phyloP scores from a whole-genome alignment of 2,329 filamentous ascomycete species.

The Cladophialophora yegresii region DNA sequence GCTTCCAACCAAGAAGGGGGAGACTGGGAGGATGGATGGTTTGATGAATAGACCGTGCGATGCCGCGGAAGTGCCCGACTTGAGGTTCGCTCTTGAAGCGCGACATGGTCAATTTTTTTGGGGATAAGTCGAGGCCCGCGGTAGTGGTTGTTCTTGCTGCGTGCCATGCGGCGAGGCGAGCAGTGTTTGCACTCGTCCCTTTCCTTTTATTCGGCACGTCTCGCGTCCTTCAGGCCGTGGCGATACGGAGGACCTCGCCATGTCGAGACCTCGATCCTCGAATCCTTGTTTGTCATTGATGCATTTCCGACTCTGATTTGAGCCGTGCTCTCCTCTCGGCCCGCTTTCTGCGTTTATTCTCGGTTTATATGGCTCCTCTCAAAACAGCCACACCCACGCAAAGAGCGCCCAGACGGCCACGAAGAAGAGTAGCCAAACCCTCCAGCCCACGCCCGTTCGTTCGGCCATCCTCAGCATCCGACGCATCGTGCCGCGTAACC shows the following conservation, averaged over 20 bases:
- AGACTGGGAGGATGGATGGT: not conserved
- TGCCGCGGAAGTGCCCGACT: not conserved
- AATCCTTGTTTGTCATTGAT: not conserved
- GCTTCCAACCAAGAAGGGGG: not conserved
- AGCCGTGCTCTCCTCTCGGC: not conserved
- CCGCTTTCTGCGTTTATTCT: not conserved
- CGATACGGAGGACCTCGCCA: not conserved
- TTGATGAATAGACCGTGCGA: not conserved
- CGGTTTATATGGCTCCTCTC: slow-evolving; percentile 35
- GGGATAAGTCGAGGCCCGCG: not conserved
- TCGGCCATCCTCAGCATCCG: slow-evolving; percentile 96
- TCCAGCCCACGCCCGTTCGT: slow-evolving; percentile 93
- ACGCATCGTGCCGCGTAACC: slow-evolving; percentile 90
- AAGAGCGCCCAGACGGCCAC: slow-evolving; percentile 79
- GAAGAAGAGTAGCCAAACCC: slow-evolving; percentile 89
- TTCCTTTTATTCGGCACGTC: not conserved
- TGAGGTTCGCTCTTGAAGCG: not conserved
- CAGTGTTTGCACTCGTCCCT: not conserved
- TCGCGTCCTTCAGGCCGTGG: not conserved
- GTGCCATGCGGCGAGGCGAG: no score
- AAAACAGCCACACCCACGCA: slow-evolving; percentile 89
- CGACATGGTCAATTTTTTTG: not conserved
- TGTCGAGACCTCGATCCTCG: not conserved
- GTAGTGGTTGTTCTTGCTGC: not conserved
- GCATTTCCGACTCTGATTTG: not conserved